phyloP scores from a whole-genome alignment of 2,329 filamentous ascomycete genomes.

The Graphilbum fragrans region DNA sequence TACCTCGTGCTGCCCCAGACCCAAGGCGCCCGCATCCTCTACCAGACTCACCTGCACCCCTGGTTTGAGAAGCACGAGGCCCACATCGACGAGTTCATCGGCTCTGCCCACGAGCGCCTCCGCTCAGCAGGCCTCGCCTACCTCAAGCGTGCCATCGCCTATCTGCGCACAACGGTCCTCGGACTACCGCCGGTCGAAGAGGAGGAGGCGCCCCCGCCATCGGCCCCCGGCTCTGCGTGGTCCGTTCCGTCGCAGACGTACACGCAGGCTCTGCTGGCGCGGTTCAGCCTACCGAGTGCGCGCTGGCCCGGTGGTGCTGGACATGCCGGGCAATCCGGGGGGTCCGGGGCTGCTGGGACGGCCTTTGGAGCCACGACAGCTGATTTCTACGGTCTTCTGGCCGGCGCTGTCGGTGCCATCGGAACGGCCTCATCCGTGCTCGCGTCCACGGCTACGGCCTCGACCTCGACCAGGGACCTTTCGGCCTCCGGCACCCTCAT shows the following conservation, averaged over 20 bases:
- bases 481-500: constrained; percentile 48
- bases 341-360: not conserved
- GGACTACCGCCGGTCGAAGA: constrained; percentile 50
- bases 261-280: constrained; percentile 68
- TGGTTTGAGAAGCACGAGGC: constrained; percentile 79
- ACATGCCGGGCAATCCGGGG: not conserved
- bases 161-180: constrained; percentile 42
- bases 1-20: constrained; percentile 96
- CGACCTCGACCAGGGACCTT: constrained; percentile 21
- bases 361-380: not conserved
- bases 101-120: constrained; percentile 64
- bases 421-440: constrained; percentile 22
- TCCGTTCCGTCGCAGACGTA: constrained; percentile 41
- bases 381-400: constrained; percentile 70
- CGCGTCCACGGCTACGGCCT: constrained; percentile 19
- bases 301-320: constrained; percentile 32
- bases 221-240: constrained; percentile 8
- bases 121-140: constrained; percentile 65
- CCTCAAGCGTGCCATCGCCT: constrained; percentile 48
- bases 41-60: constrained; percentile 75
- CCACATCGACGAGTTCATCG: constrained; percentile 85
- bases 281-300: constrained; percentile 72
- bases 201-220: constrained; percentile 22
- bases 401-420: constrained; percentile 57
- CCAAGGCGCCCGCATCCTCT: constrained; percentile 81